Conservation (phyloP, 768 basidiomycete genomes). For the Podaxis rugospora region DNA sequence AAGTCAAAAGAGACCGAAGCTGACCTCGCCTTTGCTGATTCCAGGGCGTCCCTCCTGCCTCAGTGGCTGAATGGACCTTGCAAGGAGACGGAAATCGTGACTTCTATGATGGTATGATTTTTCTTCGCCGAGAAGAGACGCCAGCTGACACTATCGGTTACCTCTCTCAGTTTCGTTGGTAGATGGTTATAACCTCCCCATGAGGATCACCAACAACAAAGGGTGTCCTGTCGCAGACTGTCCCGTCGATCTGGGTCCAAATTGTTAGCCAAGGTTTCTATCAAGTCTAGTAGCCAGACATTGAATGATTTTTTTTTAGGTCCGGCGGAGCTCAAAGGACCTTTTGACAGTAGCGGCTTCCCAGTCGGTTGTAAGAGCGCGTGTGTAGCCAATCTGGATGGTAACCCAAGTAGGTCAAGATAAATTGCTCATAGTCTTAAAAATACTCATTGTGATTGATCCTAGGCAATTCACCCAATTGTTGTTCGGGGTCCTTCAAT, state of each 20-base stretch:
- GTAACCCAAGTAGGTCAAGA: conserved; percentile 29
- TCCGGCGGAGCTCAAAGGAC: conserved; percentile 47
- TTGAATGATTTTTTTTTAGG: conserved; percentile 26
- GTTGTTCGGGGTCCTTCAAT: conserved; percentile 54
- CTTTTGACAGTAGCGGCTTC: conserved; percentile 47
- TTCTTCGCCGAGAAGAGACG: not conserved
- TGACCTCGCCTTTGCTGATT: not conserved
- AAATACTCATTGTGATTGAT: not conserved
- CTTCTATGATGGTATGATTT: conserved; percentile 53
- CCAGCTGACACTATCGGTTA: not conserved
- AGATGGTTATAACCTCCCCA: conserved; percentile 62
- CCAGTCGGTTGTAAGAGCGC: conserved; percentile 61
- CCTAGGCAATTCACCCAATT: conserved; percentile 56
- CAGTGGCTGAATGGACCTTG: conserved; percentile 68
- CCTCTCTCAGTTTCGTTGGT: conserved; percentile 50
- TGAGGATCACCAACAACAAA: conserved; percentile 50
- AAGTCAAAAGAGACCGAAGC: not conserved
- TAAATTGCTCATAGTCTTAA: not conserved
- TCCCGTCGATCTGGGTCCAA: conserved; percentile 54
- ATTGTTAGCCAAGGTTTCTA: conserved; percentile 21
- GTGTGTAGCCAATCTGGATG: conserved; percentile 41
- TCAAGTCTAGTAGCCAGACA: not conserved
- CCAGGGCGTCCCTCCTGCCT: conserved; percentile 63
- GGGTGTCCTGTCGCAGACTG: conserved; percentile 55
- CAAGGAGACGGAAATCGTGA: conserved; percentile 37